Evolutionary conservation across 441 rosid genomes (phyloP), one percentile per base, ranked within the genome.

Genomic region (Euphorbia celastroides): DNA sequence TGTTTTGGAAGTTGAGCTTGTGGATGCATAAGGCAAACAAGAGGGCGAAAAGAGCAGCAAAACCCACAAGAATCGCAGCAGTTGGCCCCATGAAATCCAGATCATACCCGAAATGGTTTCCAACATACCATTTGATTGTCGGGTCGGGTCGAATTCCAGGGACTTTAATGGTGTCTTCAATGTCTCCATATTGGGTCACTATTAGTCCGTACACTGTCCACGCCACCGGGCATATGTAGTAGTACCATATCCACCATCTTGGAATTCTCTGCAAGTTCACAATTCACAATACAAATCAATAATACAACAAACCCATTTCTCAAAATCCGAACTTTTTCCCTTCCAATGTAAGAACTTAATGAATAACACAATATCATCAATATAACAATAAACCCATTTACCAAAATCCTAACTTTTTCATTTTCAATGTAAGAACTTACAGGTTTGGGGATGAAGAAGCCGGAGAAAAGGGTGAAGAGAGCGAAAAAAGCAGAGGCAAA

Each of bases 171-270:
- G 7, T 8, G 38, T 72, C 66, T 41, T 73, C 84, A 0, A 72
- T 78, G 42, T 88, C 89, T 17, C 95, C 87, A 28, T 84, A 90
- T 26, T 84, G 97, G 0, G 93, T 86, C 7, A 84, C 80, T 13
- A 88, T 85, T 74, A 85, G 60, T 52, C 97, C 97, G 11, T 90
- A 90, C 22, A 88, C 89, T 13, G 92, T 86, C 94, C 97, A 88
- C 50, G 94, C 88, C 16, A 81, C 72, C 9, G 96, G 93, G 70
- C 82, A 80, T 17, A 88, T 77, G 86, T 86, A 86, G 12, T 81
- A 89, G 62, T 78, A 79, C 92, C 96, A 87, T 0, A 76, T 57
- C 96, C 96, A 89, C 93, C 93, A 89, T 66, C 81, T 82, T 1
- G 93, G 93, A 16, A 87, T 83, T 58, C 42, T 68, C 65, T 68